Percentiles rank a stretch among this genome's conserved stretches.
These are phyloP conservation scores for Lepidium didymum DNA, from an alignment of 345 rosid genomes.

Conservation along the genomic window DNA sequence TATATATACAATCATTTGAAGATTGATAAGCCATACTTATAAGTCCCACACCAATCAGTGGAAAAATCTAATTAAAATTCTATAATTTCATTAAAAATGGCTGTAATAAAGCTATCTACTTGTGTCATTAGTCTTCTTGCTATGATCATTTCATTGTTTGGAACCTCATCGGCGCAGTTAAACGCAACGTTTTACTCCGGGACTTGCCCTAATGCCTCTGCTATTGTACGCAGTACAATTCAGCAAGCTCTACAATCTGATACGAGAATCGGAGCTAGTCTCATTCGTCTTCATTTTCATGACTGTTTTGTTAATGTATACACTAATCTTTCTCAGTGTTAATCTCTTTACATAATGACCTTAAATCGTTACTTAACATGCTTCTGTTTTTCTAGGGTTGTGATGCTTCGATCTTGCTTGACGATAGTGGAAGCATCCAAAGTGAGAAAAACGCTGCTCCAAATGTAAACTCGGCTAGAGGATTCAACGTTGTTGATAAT, in stretches of 20 bases:
- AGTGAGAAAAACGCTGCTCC: slow-evolving; percentile 62
- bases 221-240: slow-evolving; percentile 41
- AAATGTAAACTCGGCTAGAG: slow-evolving; percentile 46
- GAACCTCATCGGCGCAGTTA: slow-evolving; percentile 34
- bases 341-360: background rate
- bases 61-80: background rate
- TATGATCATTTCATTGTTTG: slow-evolving; percentile 1
- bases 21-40: background rate
- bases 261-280: slow-evolving; percentile 64
- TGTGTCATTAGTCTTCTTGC: slow-evolving; percentile 3
- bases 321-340: background rate
- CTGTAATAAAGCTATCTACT: slow-evolving; percentile 1
- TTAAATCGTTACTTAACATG: background rate
- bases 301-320: slow-evolving; percentile 73
- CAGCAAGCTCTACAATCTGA: slow-evolving; percentile 59
- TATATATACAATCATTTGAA: slow-evolving; percentile 1
- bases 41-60: background rate
- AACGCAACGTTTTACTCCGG: slow-evolving; percentile 46
- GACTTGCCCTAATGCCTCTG: slow-evolving; percentile 57
- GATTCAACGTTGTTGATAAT: slow-evolving; percentile 60
- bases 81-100: background rate
- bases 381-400: slow-evolving; percentile 43
- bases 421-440: slow-evolving; percentile 37
- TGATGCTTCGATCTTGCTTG: slow-evolving; percentile 61
- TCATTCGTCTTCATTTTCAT: slow-evolving; percentile 77